Conservation (phyloP, 2,329 filamentous ascomycete species). For the Phyllosticta citrichinensis region DNA sequence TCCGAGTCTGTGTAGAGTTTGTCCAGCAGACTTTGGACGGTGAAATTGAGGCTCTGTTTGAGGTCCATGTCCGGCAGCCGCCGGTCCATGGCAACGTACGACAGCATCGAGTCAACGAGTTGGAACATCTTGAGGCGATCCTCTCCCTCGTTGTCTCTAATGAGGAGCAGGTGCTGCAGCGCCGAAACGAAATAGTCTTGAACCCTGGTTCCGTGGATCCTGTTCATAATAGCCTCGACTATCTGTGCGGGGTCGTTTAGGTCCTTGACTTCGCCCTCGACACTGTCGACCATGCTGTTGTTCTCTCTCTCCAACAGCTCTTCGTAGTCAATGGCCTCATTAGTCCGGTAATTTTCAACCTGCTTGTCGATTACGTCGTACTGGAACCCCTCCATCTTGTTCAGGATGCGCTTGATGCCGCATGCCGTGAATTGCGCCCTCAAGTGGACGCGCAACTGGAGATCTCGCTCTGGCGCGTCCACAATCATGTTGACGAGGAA, state of each 20-base stretch:
- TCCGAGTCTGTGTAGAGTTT: slow-evolving; percentile 95
- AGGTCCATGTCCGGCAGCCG: slow-evolving; percentile 93
- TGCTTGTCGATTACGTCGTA: slow-evolving; percentile 99
- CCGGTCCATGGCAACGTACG: slow-evolving; percentile 97
- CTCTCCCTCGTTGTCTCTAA: slow-evolving; percentile 83
- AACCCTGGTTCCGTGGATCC: slow-evolving; percentile 70
- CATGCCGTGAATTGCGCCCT: slow-evolving; percentile 92
- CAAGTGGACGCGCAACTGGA: slow-evolving; percentile 88
- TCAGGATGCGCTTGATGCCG: slow-evolving; percentile 86
- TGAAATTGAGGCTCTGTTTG: slow-evolving; percentile 95
- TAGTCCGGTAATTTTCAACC: slow-evolving; percentile 82
- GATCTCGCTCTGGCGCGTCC: slow-evolving; percentile 77
- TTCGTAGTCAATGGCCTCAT: slow-evolving; percentile 97
- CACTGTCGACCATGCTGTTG: slow-evolving; percentile 78
- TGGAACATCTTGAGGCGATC: slow-evolving; percentile 94
- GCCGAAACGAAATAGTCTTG: slow-evolving; percentile 95
- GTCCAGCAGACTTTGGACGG: slow-evolving; percentile 88
- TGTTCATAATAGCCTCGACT: slow-evolving; percentile 81
- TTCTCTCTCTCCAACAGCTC: slow-evolving; percentile 88
- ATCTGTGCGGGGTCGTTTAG: slow-evolving; percentile 89
- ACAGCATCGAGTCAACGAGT: slow-evolving; percentile 96
- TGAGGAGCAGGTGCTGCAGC: slow-evolving; percentile 87
- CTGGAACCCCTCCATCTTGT: slow-evolving; percentile 96
- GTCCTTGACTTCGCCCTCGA: slow-evolving; percentile 81
- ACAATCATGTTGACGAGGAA: slow-evolving; percentile 96